Evolutionary conservation across 768 basidiomycete species (phyloP).

Genomic region (Agaricus bisporus): DNA sequence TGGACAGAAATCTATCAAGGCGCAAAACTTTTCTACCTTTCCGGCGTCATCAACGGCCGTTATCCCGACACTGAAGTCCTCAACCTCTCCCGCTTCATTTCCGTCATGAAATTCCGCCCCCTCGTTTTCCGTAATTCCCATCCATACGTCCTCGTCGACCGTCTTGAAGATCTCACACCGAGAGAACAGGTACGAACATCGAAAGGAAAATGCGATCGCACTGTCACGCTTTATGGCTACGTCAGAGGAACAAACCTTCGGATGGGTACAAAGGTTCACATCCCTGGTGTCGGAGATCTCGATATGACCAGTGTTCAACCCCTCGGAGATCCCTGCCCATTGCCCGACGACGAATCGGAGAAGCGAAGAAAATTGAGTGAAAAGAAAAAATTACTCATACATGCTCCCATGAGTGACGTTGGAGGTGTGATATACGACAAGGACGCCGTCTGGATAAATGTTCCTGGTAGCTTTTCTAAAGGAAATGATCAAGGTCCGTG

Average conservation of each 20-base stretch:
- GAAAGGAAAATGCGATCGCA: conserved; percentile 90
- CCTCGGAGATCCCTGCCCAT: conserved; percentile 91
- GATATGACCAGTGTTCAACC: conserved; percentile 65
- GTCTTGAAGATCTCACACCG: conserved; percentile 91
- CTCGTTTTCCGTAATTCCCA: conserved; percentile 93
- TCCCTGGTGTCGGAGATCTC: conserved; percentile 93
- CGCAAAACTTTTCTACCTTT: conserved; percentile 96
- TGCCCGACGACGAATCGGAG: conserved; percentile 88
- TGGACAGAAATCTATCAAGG: conserved; percentile 99
- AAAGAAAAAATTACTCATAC: conserved; percentile 85
- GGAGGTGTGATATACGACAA: conserved; percentile 97
- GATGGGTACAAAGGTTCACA: conserved; percentile 74
- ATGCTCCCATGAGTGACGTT: conserved; percentile 98
- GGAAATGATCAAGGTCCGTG: conserved; percentile 59
- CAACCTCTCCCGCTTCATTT: conserved; percentile 93
- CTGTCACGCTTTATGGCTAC: conserved; percentile 91
- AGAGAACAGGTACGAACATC: conserved; percentile 72
- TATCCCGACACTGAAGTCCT: conserved; percentile 96
- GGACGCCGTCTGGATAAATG: conserved; percentile 97
- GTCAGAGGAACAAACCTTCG: conserved; percentile 85
- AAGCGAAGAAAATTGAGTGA: conserved; percentile 90
- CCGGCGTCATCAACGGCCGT: conserved; percentile 93
- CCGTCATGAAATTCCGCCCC: conserved; percentile 98
- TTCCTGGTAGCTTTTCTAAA: conserved; percentile 88
- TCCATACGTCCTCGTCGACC: conserved; percentile 91